Base-by-base conservation (phyloP, 139 green algal genomes). In the Tetradesmus obliquus region DNA sequence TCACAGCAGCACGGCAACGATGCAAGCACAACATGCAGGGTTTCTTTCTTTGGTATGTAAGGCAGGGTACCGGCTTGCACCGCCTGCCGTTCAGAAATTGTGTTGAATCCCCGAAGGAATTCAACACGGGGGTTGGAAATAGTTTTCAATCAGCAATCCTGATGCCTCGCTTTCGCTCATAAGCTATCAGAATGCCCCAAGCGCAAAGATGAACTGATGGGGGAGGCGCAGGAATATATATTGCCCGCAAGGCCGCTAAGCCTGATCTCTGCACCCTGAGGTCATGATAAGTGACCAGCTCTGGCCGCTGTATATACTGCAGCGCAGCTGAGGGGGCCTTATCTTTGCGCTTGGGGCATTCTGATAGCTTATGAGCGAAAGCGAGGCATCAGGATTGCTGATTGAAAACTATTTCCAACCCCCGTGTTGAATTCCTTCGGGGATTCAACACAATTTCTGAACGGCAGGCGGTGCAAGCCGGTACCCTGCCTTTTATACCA, bases 291-390 rank as follows among this genome's bases (percentile, higher is more conserved):
- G 17, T 24, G 5, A 76, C 66, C 66, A 3, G 10, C 66, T 3
- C 5, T 24, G 66, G 17, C 12, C 66, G 15, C 81, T 2, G 15
- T 72, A 87, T 87, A 87, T 58, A 53, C 22, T 55, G 19, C 19
- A 54, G 62, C 55, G 45, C 55, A 12, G 19, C n/a, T 7, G 5
- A 5, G 7, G 3, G 22, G 0, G 20, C 15, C 1, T 22, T n/a
- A 87, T 87, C 82, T 87, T 87, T 87, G 82, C 82, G 82, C 82
- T 87, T 87, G 82, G 82, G 82, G 82, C 82, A 87, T 87, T 87
- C 55, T 60, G 55, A 60, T 87, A 87, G 82, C 55, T 87, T n/a
- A 87, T 87, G 82, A 87, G 82, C 62, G 55, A 74, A 87, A 74
- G 19, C 82, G 82, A 87, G 82, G 55, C 82, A 87, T 60, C 82